Evolutionary conservation across 495 filamentous ascomycete species (phyloP).

Genomic region (Cudoniella acicularis): DNA sequence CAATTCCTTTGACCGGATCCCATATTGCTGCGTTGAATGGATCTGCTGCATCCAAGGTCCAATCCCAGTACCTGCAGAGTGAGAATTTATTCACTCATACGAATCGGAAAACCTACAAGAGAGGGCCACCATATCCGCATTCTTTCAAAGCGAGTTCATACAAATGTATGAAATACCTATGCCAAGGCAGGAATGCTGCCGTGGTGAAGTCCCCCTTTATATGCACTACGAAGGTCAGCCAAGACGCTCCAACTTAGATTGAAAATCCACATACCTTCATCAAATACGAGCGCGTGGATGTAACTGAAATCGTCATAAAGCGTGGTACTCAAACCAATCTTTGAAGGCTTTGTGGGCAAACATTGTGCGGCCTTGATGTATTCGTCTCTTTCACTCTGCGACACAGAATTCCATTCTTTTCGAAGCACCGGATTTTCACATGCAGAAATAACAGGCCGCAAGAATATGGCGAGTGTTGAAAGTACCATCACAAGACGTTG

Average conservation of each 20-base stretch:
- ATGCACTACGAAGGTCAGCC: neutral
- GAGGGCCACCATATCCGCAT: constrained; percentile 60
- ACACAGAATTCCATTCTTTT: neutral
- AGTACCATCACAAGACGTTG: too few relatives aligned
- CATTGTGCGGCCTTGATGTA: constrained; percentile 13
- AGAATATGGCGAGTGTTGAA: neutral
- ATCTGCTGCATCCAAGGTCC: constrained; percentile 6
- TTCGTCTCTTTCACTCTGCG: neutral
- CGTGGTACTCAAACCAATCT: neutral
- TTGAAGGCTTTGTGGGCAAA: neutral
- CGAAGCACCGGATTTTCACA: neutral
- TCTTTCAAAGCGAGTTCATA: constrained; percentile 67
- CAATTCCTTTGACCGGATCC: constrained; percentile 3
- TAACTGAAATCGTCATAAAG: constrained; percentile 13
- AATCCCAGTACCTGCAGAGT: constrained; percentile 15
- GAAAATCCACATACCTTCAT: neutral
- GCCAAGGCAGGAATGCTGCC: constrained; percentile 58
- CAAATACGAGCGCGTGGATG: neutral
- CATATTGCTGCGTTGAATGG: constrained; percentile 4
- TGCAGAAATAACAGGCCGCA: neutral
- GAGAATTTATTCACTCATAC: neutral
- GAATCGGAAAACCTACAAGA: neutral
- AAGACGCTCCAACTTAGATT: neutral
- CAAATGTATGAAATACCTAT: constrained; percentile 63
- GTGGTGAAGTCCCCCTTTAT: neutral